These are phyloP conservation scores for Chloranthus sessilifolius DNA, from an alignment of 164 flowering plant species.

Conservation along the genomic window DNA sequence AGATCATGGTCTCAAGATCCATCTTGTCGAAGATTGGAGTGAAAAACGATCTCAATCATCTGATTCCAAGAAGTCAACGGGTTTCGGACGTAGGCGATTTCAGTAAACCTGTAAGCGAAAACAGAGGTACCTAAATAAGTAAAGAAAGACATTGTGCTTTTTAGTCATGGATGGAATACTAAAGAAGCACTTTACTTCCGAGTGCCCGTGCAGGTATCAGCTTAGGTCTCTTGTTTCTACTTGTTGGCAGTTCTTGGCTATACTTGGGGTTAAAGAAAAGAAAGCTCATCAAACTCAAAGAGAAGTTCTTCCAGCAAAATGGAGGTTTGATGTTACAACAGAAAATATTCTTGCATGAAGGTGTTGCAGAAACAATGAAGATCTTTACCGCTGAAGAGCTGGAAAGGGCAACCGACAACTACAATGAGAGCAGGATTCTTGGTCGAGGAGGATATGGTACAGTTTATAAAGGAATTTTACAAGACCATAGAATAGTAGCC, in stretches of 20 bases:
- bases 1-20: no score
- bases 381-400: conserved; percentile 15
- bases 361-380: neutral
- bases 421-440: conserved; percentile 4
- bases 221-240: neutral
- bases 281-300: conserved; percentile 7
- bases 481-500: conserved; percentile 14
- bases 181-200: neutral
- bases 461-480: conserved; percentile 18
- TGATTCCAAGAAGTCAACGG: no score
- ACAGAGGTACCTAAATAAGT: no score
- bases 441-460: conserved; percentile 21
- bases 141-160: no score
- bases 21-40: no score
- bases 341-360: neutral
- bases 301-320: conserved; percentile 4
- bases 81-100: no score
- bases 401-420: conserved; percentile 16
- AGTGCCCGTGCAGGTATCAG: neutral
- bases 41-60: no score
- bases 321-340: conserved; percentile 5
- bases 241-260: conserved; percentile 1
- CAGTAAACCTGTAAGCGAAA: no score
- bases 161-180: neutral
- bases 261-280: conserved; percentile 7